These are phyloP conservation scores for Brettanomyces anomalus DNA, from an alignment of 805 yeast genomes.

Conservation along the genomic window DNA sequence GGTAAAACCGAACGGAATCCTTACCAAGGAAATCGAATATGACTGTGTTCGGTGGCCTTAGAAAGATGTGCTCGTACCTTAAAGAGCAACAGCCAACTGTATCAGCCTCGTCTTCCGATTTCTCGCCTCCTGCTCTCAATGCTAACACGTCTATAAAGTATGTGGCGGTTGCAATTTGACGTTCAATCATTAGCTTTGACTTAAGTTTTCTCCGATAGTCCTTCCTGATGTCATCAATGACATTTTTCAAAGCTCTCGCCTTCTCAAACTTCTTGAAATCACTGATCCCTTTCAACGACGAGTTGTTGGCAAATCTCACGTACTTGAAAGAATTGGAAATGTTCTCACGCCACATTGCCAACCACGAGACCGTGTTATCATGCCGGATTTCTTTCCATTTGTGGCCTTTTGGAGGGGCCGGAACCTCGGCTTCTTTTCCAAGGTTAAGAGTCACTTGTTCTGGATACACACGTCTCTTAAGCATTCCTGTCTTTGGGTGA, in stretches of 20 bases:
- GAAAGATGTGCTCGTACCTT: constrained; percentile 79
- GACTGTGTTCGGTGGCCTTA: constrained; percentile 79
- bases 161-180: constrained; percentile 92
- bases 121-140: constrained; percentile 96
- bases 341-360: constrained; percentile 96
- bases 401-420: constrained; percentile 82
- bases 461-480: constrained; percentile 79
- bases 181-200: constrained; percentile 67
- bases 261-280: constrained; percentile 90
- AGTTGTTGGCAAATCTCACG: constrained; percentile 84
- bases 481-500: constrained; percentile 90
- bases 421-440: constrained; percentile 62
- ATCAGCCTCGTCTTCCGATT: constrained; percentile 95
- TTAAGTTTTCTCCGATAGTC: constrained; percentile 68
- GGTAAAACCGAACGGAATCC: constrained; percentile 85
- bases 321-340: constrained; percentile 77
- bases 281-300: constrained; percentile 84
- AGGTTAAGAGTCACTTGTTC: constrained; percentile 84
- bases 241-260: constrained; percentile 73
- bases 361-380: constrained; percentile 89
- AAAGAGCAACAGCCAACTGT: constrained; percentile 97
- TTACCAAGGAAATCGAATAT: constrained; percentile 92
- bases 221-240: constrained; percentile 61
- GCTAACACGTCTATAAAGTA: constrained; percentile 90
- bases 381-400: constrained; percentile 84